These are phyloP conservation scores for Bipolaris victoriae DNA, from an alignment of 2,329 filamentous ascomycete species.

Conservation along the genomic window DNA sequence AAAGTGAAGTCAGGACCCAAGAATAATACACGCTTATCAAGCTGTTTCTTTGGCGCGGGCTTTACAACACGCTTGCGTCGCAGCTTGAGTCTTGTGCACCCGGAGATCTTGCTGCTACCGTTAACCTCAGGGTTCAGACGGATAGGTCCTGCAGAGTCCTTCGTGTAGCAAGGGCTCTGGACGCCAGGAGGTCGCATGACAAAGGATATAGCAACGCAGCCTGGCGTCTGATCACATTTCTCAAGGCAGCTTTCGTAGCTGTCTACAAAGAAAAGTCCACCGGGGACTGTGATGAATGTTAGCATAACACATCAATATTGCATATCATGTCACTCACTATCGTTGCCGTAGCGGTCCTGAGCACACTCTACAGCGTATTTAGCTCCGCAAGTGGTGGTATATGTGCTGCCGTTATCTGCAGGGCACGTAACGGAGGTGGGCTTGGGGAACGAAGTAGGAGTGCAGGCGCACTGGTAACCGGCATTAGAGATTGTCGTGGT, in stretches of 20 bases:
- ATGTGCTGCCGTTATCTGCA: slow-evolving; percentile 16
- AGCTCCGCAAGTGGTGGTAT: slow-evolving; percentile 25
- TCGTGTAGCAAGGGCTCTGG: slow-evolving; percentile 36
- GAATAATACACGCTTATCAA: slow-evolving; percentile 2
- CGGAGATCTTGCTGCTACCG: slow-evolving; percentile 26
- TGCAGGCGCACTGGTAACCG: slow-evolving; percentile 20
- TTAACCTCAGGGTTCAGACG: slow-evolving; percentile 21
- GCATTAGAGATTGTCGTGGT: slow-evolving; percentile 16
- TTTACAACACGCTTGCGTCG: slow-evolving; percentile 21
- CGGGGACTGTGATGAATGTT: slow-evolving; percentile 15
- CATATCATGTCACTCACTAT: slow-evolving; percentile 17
- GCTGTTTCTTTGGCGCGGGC: neutral
- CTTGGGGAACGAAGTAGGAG: slow-evolving; percentile 5
- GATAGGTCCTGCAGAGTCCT: slow-evolving; percentile 19
- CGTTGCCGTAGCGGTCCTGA: slow-evolving; percentile 30
- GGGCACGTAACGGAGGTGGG: slow-evolving; percentile 21
- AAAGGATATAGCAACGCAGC: slow-evolving; percentile 33
- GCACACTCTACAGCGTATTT: slow-evolving; percentile 32
- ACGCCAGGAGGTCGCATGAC: slow-evolving; percentile 5
- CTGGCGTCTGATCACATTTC: slow-evolving; percentile 26
- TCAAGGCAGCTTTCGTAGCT: slow-evolving; percentile 26
- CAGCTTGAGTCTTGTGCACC: slow-evolving; percentile 15
- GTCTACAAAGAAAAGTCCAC: slow-evolving; percentile 10
- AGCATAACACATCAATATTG: neutral
- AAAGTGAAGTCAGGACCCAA: slow-evolving; percentile 8